Conservation (phyloP, 1,284 basidiomycete genomes). For the Ceratobasidium sp. region DNA sequence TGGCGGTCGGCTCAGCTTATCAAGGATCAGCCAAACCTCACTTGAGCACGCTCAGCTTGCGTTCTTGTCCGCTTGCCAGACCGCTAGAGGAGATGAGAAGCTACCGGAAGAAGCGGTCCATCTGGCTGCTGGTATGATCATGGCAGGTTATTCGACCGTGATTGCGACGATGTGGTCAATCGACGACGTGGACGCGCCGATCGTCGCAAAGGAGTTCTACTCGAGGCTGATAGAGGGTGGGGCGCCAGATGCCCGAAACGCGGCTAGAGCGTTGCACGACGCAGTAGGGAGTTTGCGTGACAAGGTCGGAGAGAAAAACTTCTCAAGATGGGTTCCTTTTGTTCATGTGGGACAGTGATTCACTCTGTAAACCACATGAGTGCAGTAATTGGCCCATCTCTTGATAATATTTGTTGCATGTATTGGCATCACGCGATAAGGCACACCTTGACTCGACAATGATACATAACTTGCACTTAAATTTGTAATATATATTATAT, state of each 20-base stretch:
- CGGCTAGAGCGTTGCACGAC: not conserved
- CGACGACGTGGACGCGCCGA: conserved; percentile 18
- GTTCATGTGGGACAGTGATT: not conserved
- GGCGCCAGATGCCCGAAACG: too few species aligned
- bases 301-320: not conserved
- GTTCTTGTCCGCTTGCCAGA: conserved; percentile 35
- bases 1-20: conserved; percentile 4
- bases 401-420: too few species aligned
- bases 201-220: conserved; percentile 23
- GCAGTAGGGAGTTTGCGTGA: not conserved
- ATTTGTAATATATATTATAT: too few species aligned
- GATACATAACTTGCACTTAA: too few species aligned
- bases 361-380: too few species aligned
- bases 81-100: not conserved
- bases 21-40: not conserved
- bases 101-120: conserved; percentile 11
- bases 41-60: not conserved
- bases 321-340: not conserved
- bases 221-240: not conserved
- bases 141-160: conserved; percentile 25
- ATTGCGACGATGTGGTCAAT: too few species aligned
- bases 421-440: too few species aligned
- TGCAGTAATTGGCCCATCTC: too few species aligned
- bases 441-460: too few species aligned
- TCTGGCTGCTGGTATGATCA: conserved; percentile 11